Conservation (phyloP, 129 eudicot species). For the Solidago caesia region DNA sequence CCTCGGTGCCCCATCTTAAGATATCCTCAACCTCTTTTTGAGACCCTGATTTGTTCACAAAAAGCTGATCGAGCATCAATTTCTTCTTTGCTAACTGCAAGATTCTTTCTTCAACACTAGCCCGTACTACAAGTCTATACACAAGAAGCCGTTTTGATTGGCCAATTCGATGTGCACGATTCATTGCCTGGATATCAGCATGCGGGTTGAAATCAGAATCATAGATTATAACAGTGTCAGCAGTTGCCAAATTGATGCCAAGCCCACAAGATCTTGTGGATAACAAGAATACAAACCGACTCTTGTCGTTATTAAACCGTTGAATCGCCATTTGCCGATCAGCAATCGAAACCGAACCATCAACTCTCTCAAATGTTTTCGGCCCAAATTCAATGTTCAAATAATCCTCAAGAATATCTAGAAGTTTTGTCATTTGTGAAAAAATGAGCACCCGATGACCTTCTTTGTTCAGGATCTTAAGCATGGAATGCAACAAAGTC, state of each 20-base stretch:
- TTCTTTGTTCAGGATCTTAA: slow-evolving; percentile 59
- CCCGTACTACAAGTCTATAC: slow-evolving; percentile 93
- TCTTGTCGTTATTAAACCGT: slow-evolving; percentile 85
- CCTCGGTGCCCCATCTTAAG: slow-evolving; percentile 93
- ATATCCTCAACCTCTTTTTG: slow-evolving; percentile 96
- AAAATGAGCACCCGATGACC: slow-evolving; percentile 91
- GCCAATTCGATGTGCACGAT: slow-evolving; percentile 98
- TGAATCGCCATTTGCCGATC: slow-evolving; percentile 89
- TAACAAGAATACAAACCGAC: slow-evolving; percentile 77
- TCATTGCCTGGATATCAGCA: slow-evolving; percentile 99
- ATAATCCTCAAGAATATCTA: slow-evolving; percentile 95
- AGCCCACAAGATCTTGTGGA: slow-evolving; percentile 98
- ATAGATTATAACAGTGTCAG: slow-evolving; percentile 94
- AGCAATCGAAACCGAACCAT: slow-evolving; percentile 92
- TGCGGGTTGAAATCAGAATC: slow-evolving; percentile 99
- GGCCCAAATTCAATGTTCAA: slow-evolving; percentile 80
- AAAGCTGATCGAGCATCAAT: slow-evolving; percentile 96
- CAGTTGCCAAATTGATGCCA: slow-evolving; percentile 97
- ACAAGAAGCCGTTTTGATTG: slow-evolving; percentile 89
- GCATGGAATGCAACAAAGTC: slow-evolving; percentile 89
- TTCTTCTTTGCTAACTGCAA: slow-evolving; percentile 95
- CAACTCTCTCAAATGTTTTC: slow-evolving; percentile 87
- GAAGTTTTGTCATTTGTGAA: slow-evolving; percentile 96
- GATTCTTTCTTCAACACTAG: slow-evolving; percentile 96
- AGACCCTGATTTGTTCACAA: slow-evolving; percentile 84